Evolutionary conservation across 306 rosid species (phyloP), one percentile per base, ranked within the genome.

Genomic region (Trifolium pratense): DNA sequence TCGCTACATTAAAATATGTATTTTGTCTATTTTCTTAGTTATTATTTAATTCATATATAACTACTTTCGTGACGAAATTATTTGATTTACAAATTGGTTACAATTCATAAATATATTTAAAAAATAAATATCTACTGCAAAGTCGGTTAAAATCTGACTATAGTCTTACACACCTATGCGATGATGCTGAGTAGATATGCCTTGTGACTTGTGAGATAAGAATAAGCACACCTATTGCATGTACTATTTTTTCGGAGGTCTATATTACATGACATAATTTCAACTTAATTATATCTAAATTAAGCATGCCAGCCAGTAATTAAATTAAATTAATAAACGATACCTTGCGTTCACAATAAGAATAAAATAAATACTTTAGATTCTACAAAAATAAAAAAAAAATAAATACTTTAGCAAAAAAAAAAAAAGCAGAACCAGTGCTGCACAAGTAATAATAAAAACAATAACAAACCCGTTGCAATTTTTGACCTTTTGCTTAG

Each of bases 401-500:
- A 55, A 10, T 9, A 18, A n/a, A n/a, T n/a, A n/a, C n/a, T n/a
- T n/a, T n/a, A n/a, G n/a, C n/a, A n/a, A n/a, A 46, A 25, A 55
- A 55, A 37, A 13, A 4, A 48, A 75, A 17, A 65, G 43, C 34
- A 37, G 16, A 68, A 17, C 26, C 13, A 17, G 29, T 68, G 75
- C 6, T 11, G 61, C 61, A 45, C 75, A 76, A 76, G 80, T 20
- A 68, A 43, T 23, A 64, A 26, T 21, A 68, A 43, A 23, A 64
- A 43, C 43, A 64, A 26, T 21, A 68, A 43, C 43, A 64, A 26
- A 20, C 40, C 10, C 40, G 46, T 31, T 71, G 70, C 56, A 66
- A 57, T 57, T 2, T 58, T 73, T 79, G 83, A 79, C 83, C 74
- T 55, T 21, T 78, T 59, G 61, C 82, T 78, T 79, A 73, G 8